These are phyloP conservation scores for Hymenoscyphus occultus DNA, from an alignment of 2,329 filamentous ascomycete genomes.

Conservation along the genomic window DNA sequence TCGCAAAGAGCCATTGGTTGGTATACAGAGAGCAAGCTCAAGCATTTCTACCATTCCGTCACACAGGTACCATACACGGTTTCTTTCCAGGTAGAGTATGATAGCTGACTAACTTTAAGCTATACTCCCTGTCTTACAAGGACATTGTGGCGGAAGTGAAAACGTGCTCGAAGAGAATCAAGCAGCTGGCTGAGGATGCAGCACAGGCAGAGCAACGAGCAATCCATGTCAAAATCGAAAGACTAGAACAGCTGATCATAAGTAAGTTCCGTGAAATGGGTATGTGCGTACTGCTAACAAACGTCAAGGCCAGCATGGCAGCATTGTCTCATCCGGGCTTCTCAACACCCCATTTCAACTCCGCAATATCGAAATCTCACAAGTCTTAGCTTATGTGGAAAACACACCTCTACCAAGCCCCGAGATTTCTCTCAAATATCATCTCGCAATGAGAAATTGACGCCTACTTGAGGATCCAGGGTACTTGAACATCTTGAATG, in stretches of 20 bases:
- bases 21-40: conserved; percentile 31
- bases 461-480: not conserved
- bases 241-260: not conserved
- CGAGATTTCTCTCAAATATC: conserved; percentile 7
- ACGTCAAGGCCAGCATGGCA: too few relatives aligned
- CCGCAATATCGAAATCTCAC: conserved; percentile 14
- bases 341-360: not conserved
- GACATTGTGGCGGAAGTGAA: not conserved
- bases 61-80: conserved; percentile 15
- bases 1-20: conserved; percentile 28
- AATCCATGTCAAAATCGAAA: not conserved
- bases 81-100: conserved; percentile 13
- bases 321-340: not conserved
- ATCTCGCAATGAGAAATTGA: conserved; percentile 6
- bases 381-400: conserved; percentile 12
- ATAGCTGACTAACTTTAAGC: not conserved
- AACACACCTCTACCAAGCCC: conserved; percentile 9
- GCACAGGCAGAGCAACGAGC: not conserved
- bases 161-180: not conserved
- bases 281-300: too few relatives aligned
- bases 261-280: not conserved
- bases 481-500: not conserved
- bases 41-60: conserved; percentile 13
- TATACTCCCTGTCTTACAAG: not conserved
- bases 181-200: not conserved